Conservation (phyloP, 768 basidiomycete species). For the Fomitopsis pulvina region DNA sequence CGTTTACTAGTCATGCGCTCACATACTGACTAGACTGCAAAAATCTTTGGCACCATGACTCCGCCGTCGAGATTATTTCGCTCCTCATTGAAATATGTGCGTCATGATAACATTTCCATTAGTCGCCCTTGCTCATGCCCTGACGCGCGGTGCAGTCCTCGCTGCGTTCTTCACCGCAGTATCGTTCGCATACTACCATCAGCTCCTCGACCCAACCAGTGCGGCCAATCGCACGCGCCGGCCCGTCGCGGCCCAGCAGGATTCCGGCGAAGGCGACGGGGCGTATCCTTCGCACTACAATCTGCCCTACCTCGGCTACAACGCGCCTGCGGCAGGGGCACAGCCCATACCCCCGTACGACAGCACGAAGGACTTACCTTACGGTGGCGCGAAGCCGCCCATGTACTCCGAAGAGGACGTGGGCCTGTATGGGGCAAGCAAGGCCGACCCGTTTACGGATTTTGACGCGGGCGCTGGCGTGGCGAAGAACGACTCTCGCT, state of each 20-base stretch:
- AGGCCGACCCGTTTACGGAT: conserved; percentile 50
- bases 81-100: conserved; percentile 54
- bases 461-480: conserved; percentile 26
- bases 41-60: conserved; percentile 51
- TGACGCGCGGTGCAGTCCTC: conserved; percentile 35
- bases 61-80: conserved; percentile 61
- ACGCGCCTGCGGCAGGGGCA: conserved; percentile 13
- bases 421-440: conserved; percentile 21
- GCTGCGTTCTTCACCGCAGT: conserved; percentile 55
- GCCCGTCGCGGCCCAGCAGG: conserved; percentile 26
- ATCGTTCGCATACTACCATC: conserved; percentile 69
- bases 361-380: conserved; percentile 27
- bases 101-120: conserved; percentile 19
- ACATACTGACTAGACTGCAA: conserved; percentile 48
- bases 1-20: not conserved
- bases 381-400: conserved; percentile 25
- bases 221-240: conserved; percentile 42
- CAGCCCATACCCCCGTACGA: conserved; percentile 25
- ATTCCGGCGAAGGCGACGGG: conserved; percentile 24
- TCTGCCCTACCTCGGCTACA: conserved; percentile 42
- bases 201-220: conserved; percentile 63
- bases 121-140: not conserved
- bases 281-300: conserved; percentile 48
- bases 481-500: not conserved
- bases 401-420: conserved; percentile 21